phyloP scores from a whole-genome alignment of 1,284 basidiomycete genomes.

The Malassezia equina region DNA sequence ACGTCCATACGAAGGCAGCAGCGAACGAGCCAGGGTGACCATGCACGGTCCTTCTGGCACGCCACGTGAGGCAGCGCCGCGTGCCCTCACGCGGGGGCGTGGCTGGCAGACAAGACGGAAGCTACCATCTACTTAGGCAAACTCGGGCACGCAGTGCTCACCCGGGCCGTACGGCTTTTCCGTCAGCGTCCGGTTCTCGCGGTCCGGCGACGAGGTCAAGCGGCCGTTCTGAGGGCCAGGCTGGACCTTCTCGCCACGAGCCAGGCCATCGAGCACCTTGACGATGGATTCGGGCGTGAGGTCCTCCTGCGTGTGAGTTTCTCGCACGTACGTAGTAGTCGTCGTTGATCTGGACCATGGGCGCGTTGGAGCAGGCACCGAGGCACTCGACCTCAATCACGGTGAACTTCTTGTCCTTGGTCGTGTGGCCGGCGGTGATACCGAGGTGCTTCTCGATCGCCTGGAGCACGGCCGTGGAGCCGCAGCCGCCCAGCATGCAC shows the following conservation, averaged over 20 bases:
- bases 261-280: constrained; percentile 74
- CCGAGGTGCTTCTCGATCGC: constrained; percentile 74
- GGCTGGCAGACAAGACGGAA: background rate
- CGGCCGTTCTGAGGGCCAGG: constrained; percentile 82
- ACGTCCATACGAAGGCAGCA: background rate
- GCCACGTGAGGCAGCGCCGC: background rate
- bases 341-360: constrained; percentile 92
- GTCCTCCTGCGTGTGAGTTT: constrained; percentile 64
- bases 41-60: background rate
- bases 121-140: constrained; percentile 50
- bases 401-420: constrained; percentile 90
- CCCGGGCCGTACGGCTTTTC: constrained; percentile 89
- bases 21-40: background rate
- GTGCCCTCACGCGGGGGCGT: background rate
- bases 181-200: constrained; percentile 66
- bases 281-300: constrained; percentile 81
- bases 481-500: constrained; percentile 82
- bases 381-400: constrained; percentile 97
- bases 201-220: constrained; percentile 71
- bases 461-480: constrained; percentile 74
- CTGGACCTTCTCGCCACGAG: constrained; percentile 75
- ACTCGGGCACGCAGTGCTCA: constrained; percentile 76
- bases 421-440: constrained; percentile 78
- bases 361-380: constrained; percentile 93
- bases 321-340: constrained; percentile 72